Percentiles rank a stretch among this genome's conserved stretches.
phyloP scores from a whole-genome alignment of 192 early-diverging fungal genomes.

The Backusella luteola region DNA sequence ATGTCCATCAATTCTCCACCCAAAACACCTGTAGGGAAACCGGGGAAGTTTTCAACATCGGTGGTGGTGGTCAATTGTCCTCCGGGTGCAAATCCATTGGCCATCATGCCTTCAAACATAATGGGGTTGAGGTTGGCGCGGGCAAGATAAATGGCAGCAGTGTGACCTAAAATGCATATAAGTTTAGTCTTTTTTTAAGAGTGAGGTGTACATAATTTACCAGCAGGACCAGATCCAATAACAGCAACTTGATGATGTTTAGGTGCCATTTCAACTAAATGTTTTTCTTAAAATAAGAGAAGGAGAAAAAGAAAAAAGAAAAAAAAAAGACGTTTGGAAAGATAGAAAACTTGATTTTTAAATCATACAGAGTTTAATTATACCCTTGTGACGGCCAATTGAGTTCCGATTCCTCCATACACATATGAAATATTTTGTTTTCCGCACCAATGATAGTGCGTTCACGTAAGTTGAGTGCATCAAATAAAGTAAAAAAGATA shows the following conservation, averaged over 20 bases:
- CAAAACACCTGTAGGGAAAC: constrained; percentile 89
- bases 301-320: no score
- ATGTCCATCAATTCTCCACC: constrained; percentile 85
- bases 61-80: constrained; percentile 91
- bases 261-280: constrained; percentile 18
- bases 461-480: background rate
- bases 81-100: constrained; percentile 70
- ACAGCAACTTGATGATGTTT: constrained; percentile 61
- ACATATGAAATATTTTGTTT: background rate
- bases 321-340: background rate
- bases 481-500: background rate
- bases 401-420: background rate
- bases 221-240: constrained; percentile 93
- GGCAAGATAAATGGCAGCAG: constrained; percentile 93
- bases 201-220: constrained; percentile 16
- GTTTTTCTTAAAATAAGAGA: background rate
- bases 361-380: background rate
- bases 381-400: constrained; percentile 6
- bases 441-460: background rate
- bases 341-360: constrained; percentile 2
- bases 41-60: constrained; percentile 94
- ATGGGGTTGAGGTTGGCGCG: constrained; percentile 91
- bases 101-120: constrained; percentile 96
- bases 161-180: constrained; percentile 59
- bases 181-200: background rate